These are phyloP conservation scores for Trebouxiophyceae sp. DNA, from an alignment of 163 green algal species.

Conservation along the genomic window DNA sequence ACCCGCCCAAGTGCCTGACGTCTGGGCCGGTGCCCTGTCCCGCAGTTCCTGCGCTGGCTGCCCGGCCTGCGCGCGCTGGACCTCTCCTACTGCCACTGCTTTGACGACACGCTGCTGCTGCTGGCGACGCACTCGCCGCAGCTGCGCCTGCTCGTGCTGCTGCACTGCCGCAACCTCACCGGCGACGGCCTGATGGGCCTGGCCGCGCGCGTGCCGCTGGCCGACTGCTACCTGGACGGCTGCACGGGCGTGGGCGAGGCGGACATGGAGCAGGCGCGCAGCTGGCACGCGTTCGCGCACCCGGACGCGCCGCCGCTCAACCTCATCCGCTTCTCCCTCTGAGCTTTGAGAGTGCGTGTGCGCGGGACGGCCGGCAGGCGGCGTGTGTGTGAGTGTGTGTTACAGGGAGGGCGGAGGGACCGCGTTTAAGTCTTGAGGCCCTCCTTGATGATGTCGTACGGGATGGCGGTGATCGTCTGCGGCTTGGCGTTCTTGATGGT, in stretches of 20 bases:
- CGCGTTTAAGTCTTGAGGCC: slow-evolving; percentile 28
- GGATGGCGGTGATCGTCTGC: slow-evolving; percentile 91
- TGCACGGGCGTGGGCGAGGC: neutral
- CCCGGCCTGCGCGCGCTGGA: neutral
- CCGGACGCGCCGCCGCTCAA: neutral
- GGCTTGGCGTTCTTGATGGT: slow-evolving; percentile 68
- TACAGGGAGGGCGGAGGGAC: neutral
- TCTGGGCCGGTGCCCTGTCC: neutral
- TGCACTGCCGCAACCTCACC: neutral
- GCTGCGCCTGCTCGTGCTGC: neutral
- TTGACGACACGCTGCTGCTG: neutral
- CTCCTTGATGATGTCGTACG: slow-evolving; percentile 68
- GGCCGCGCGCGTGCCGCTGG: neutral
- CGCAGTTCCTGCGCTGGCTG: neutral
- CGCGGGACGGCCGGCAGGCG: neutral
- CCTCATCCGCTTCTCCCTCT: neutral
- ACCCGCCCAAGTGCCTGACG: too few relatives aligned
- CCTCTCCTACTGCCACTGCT: neutral
- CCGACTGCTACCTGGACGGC: neutral
- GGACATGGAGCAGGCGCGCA: too few relatives aligned
- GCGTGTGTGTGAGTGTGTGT: neutral
- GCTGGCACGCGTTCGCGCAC: too few relatives aligned
- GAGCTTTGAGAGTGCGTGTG: neutral
- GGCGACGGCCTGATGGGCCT: neutral
- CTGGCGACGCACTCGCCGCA: neutral